phyloP scores from a whole-genome alignment of 2,329 filamentous ascomycete species.

The Didymella sp. region DNA sequence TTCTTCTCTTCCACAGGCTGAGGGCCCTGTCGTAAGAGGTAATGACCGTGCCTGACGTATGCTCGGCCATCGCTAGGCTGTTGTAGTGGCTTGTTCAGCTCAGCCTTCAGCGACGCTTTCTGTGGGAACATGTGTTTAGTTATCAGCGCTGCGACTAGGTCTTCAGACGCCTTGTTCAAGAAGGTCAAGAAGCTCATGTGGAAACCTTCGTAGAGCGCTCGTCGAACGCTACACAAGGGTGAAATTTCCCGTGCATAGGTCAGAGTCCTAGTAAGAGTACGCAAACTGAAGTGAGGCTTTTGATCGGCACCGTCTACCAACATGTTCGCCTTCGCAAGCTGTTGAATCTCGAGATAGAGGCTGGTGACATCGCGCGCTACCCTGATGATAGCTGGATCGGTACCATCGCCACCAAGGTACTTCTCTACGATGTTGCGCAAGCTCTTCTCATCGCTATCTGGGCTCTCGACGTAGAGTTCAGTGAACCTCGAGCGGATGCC shows the following conservation, averaged over 20 bases:
- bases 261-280: constrained; percentile 88
- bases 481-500: constrained; percentile 93
- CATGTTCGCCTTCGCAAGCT: constrained; percentile 77
- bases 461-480: constrained; percentile 91
- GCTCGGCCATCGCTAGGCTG: constrained; percentile 76
- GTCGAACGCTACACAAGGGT: constrained; percentile 80
- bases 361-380: constrained; percentile 81
- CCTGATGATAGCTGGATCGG: constrained; percentile 71
- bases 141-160: constrained; percentile 78
- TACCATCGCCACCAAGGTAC: constrained; percentile 75
- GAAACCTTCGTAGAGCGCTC: constrained; percentile 92
- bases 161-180: constrained; percentile 81
- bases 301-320: constrained; percentile 95
- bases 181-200: constrained; percentile 97
- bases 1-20: constrained; percentile 72
- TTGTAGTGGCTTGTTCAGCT: constrained; percentile 79
- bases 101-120: constrained; percentile 70
- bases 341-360: constrained; percentile 88
- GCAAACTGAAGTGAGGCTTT: constrained; percentile 94
- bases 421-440: constrained; percentile 86
- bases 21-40: constrained; percentile 85
- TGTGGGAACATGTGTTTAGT: constrained; percentile 78
- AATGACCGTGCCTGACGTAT: constrained; percentile 87
- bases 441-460: constrained; percentile 85
- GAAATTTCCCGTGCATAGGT: constrained; percentile 87